phyloP scores from a whole-genome alignment of 148 eudicot species.

The Cornus suecica region DNA sequence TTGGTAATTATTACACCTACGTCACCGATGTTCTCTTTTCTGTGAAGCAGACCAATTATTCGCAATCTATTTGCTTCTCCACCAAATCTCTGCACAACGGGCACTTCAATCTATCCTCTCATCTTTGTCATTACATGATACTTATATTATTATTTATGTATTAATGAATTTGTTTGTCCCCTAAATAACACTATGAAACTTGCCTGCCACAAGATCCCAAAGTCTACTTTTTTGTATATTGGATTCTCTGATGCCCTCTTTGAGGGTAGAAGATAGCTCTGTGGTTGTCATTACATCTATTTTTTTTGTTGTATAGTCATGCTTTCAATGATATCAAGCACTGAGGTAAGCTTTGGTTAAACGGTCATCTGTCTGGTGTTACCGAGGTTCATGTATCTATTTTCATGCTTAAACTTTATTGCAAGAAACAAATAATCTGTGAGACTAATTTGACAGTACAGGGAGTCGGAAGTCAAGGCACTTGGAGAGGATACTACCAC shows the following conservation, averaged over 20 bases:
- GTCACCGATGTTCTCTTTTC: not conserved
- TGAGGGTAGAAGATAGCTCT: conserved; percentile 42
- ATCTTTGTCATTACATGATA: no score
- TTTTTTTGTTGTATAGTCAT: conserved; percentile 34
- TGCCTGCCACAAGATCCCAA: no score
- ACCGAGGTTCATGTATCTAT: conserved; percentile 1
- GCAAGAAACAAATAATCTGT: not conserved
- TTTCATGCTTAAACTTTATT: conserved; percentile 15
- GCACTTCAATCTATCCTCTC: no score
- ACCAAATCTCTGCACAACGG: no score
- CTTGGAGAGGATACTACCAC: conserved; percentile 28
- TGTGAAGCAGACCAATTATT: no score
- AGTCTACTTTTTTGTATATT: no score
- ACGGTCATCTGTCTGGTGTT: not conserved
- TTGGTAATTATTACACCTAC: no score
- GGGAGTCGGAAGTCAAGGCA: conserved; percentile 23
- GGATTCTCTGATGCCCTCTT: no score
- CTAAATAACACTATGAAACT: no score
- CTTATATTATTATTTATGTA: no score
- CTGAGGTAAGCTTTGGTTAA: conserved; percentile 32
- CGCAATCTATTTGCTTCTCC: no score
- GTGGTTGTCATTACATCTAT: conserved; percentile 48
- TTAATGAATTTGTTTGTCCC: no score
- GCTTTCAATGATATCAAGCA: conserved; percentile 18
- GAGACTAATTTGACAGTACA: conserved; percentile 29